Evolutionary conservation across 257 asterid species (phyloP).

Genomic region (Capsicum rhomboideum): DNA sequence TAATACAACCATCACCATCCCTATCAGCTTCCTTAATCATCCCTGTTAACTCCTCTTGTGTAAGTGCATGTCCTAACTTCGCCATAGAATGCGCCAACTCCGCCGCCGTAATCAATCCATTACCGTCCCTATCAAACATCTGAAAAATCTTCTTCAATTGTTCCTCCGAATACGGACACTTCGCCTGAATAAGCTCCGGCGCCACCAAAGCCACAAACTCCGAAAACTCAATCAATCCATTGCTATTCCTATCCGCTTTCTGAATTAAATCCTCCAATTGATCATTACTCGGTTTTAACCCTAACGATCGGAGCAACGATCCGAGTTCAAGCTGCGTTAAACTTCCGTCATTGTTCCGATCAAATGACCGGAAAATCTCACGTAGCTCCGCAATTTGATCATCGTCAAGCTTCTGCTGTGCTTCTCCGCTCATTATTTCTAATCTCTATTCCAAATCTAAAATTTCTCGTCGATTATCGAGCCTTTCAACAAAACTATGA

Average conservation of each 20-base stretch:
- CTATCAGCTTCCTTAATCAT: conserved; percentile 61
- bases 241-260: conserved; percentile 54
- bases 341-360: conserved; percentile 67
- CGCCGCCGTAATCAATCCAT: conserved; percentile 59
- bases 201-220: conserved; percentile 72
- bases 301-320: conserved; percentile 54
- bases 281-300: conserved; percentile 58
- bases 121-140: conserved; percentile 66
- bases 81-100: conserved; percentile 84
- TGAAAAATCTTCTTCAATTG: conserved; percentile 52
- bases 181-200: conserved; percentile 57
- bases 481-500: background rate
- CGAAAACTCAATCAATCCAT: conserved; percentile 69
- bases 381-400: conserved; percentile 65
- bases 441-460: background rate
- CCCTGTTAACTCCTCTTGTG: conserved; percentile 67
- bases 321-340: conserved; percentile 69
- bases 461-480: background rate
- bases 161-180: conserved; percentile 66
- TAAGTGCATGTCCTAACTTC: conserved; percentile 58
- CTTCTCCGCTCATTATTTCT: conserved; percentile 28
- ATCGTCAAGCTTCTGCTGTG: conserved; percentile 39
- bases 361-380: conserved; percentile 65
- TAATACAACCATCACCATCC: conserved; percentile 74
- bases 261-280: conserved; percentile 63